Base-by-base conservation (phyloP, 768 basidiomycete genomes). In the Mycena filopes region DNA sequence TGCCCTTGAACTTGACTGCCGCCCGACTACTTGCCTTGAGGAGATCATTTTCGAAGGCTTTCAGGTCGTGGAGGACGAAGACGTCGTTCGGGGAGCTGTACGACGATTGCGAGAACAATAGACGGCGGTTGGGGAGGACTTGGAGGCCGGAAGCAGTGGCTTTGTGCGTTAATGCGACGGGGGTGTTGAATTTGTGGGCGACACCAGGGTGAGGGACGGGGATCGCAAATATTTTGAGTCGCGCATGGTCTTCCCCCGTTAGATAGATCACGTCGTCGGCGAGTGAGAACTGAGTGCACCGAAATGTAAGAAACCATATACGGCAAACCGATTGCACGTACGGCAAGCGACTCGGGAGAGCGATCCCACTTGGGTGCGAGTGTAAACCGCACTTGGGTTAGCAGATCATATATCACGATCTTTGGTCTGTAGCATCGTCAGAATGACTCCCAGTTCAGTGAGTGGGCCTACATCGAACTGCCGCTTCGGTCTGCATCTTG, bases 401-500 rank as follows among this genome's bases (percentile, higher is more conserved):
- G 74, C 18, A 97, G 78, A 72, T 96, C 93, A 70, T 90, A 93
- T 10, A 95, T 84, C 42, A 95, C 87, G 49, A 96, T 83, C 74
- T 93, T 92, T 9, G 87, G 84, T 65, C 93, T 93, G 68, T 15
- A 36, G 0, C 23, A 18, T 1, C 13, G 29, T 60, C 16, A 55
- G 26, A 50, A 59, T 60, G 47, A 15, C 10, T 25, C 48, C 5
- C n/a, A 55, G 23, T 31, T n/a, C 56, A 33, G n/a, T 11, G 36
- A 36, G 36, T 9, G 36, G 18, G 59, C 74, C 43, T 64, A 88
- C 89, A 91, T 86, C 77, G 96, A 96, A 53, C 90, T 84, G 77
- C 98, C 96, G 69, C 96, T 91, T 2, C 96, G 95, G 70, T 98
- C 95, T 73, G 91, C 75, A 54, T 90, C 88, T 66, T 96, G 84